phyloP scores from a whole-genome alignment of 2,329 filamentous ascomycete genomes.

The Sphaerulina musiva region DNA sequence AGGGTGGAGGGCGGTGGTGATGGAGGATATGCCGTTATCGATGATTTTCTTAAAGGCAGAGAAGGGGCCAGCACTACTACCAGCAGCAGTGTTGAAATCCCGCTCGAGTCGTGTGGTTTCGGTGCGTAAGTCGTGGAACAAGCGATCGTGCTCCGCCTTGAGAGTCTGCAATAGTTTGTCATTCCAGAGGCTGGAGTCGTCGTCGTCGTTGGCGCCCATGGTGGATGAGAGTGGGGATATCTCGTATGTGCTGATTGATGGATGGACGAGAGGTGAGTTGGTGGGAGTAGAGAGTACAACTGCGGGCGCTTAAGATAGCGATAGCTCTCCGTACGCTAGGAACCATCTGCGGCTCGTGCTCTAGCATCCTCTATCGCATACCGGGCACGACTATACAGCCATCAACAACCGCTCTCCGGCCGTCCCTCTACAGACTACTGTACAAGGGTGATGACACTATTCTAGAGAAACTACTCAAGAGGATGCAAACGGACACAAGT shows the following conservation, averaged over 20 bases:
- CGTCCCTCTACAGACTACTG: too few relatives aligned
- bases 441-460: too few relatives aligned
- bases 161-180: constrained; percentile 10
- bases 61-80: constrained; percentile 44
- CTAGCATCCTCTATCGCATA: too few relatives aligned
- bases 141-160: constrained; percentile 14
- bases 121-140: constrained; percentile 10
- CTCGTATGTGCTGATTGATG: neutral
- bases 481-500: too few relatives aligned
- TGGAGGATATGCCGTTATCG: constrained; percentile 51
- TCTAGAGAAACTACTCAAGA: too few relatives aligned
- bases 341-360: neutral
- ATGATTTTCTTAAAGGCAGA: constrained; percentile 56
- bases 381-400: too few relatives aligned
- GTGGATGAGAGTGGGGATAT: neutral
- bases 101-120: constrained; percentile 11
- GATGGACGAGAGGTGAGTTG: neutral
- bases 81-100: neutral
- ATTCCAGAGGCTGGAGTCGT: constrained; percentile 9
- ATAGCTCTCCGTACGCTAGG: neutral
- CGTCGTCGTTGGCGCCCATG: constrained; percentile 15
- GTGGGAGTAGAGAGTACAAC: neutral
- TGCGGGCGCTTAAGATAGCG: neutral
- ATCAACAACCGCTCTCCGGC: too few relatives aligned
- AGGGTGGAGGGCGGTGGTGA: constrained; percentile 42